Base-by-base conservation (phyloP, 805 yeast species). In the Millerozyma miso region DNA sequence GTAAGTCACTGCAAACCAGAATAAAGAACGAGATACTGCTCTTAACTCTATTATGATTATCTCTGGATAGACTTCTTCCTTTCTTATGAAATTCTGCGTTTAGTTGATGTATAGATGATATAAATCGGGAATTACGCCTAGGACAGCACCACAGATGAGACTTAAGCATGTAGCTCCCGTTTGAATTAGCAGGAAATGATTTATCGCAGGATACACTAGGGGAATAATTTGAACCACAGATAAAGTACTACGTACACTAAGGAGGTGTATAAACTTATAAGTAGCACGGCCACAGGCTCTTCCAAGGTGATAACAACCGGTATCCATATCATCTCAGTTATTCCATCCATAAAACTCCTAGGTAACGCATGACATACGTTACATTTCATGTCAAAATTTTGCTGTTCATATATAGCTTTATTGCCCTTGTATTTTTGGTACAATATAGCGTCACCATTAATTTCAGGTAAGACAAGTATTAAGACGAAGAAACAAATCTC, bases 211-310 rank as follows among this genome's bases (percentile, higher is more conserved):
- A 47, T 73, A 80, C 3, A 76, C 79, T 29, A 79, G 7, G 86
- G 85, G 35, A 49, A 51, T 5, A 58, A 55, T 66, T 74, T 85
- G 50, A 80, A 77, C 67, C 77, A 80, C 16, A 79, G 56, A 55
- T 78, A 81, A 47, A 77, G 49, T 23, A 73, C 58, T 20, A 81
- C 76, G 56, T 80, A 81, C 4, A 71, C 63, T 39, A 80, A 51
- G 0, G 81, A 77, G 48, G 75, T 62, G 55, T 79, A 79, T 19
- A 73, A 16, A 52, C 79, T 71, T 45, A 79, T 71, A 23, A 79
- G 63, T 15, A 80, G 44, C n/a, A 80, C 73, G n/a, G n/a, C n/a
- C 19, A 76, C 77, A 0, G 85, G 86, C 55, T 81, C 86, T 39
- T 56, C 48, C 18, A 72, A 26, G n/a, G 74, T 67, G 42, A 81